Conservation (phyloP, 257 asterid genomes). For the Solanum rostratum region DNA sequence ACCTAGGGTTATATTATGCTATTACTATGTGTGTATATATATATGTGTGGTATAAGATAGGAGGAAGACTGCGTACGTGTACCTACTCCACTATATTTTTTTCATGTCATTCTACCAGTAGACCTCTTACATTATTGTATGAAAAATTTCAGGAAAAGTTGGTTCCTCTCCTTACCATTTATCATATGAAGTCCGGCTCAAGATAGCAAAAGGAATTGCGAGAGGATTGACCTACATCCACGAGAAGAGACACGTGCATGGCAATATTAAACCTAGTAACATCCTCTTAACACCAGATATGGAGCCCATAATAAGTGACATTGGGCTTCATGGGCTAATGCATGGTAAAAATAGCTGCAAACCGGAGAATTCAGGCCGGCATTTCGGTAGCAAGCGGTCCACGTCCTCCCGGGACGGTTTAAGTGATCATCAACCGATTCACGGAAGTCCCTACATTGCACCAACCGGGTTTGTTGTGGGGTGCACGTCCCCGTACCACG, state of each 20-base stretch:
- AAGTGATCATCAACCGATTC: constrained; percentile 10
- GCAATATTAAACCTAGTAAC: constrained; percentile 90
- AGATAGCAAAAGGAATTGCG: constrained; percentile 80
- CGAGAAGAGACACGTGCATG: constrained; percentile 83
- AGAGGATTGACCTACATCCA: constrained; percentile 75
- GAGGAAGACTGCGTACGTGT: too few species aligned
- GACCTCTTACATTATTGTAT: neutral
- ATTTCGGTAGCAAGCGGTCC: constrained; percentile 57
- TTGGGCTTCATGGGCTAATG: constrained; percentile 59
- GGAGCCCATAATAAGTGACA: constrained; percentile 79
- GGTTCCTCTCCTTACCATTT: constrained; percentile 75
- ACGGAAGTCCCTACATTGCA: constrained; percentile 29
- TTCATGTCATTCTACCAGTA: too few species aligned
- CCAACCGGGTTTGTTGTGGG: constrained; percentile 41
- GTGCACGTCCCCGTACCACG: constrained; percentile 76
- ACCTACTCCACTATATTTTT: too few species aligned
- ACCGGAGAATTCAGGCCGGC: constrained; percentile 36
- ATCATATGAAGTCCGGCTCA: constrained; percentile 49
- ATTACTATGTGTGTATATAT: too few species aligned
- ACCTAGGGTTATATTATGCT: too few species aligned
- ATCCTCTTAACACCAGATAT: constrained; percentile 64
- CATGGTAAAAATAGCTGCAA: constrained; percentile 37
- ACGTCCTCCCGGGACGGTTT: constrained; percentile 8
- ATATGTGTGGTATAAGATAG: too few species aligned
- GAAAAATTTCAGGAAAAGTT: constrained; percentile 39